Evolutionary conservation across 495 filamentous ascomycete species (phyloP).

Genomic region (Neurospora sp.): DNA sequence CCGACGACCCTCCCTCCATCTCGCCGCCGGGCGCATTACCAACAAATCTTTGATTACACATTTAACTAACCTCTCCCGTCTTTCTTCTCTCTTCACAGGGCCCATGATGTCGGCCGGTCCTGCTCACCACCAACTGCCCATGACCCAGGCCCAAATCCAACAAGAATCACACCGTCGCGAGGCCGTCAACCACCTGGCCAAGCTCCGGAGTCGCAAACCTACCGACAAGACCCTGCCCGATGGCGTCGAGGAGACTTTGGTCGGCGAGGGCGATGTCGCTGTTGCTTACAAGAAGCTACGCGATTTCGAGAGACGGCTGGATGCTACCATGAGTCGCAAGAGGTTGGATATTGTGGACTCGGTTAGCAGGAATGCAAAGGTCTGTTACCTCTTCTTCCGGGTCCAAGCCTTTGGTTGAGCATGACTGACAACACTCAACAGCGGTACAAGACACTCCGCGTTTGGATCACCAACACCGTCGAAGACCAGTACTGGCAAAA

Average conservation of each 20-base stretch:
- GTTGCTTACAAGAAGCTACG: constrained; percentile 71
- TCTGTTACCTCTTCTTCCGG: constrained; percentile 14
- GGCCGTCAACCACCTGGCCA: constrained; percentile 53
- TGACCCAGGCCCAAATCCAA: constrained; percentile 46
- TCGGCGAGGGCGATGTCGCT: constrained; percentile 64
- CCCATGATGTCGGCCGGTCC: constrained; percentile 22
- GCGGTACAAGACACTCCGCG: constrained; percentile 73
- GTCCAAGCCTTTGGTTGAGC: neutral
- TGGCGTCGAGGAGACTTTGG: constrained; percentile 63
- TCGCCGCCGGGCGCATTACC: neutral
- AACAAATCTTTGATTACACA: neutral
- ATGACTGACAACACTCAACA: constrained; percentile 10
- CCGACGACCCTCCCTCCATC: neutral
- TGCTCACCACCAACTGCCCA: constrained; percentile 36
- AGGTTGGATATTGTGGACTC: constrained; percentile 81
- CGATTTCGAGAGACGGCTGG: constrained; percentile 79
- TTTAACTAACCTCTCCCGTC: neutral
- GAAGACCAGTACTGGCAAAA: constrained; percentile 93
- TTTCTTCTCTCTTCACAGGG: constrained; percentile 13
- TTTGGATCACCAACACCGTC: constrained; percentile 94
- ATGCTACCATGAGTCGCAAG: constrained; percentile 93
- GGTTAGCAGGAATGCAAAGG: constrained; percentile 67
- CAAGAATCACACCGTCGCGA: constrained; percentile 46
- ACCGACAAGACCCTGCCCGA: constrained; percentile 93
- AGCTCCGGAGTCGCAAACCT: constrained; percentile 73